Evolutionary conservation across 768 basidiomycete genomes (phyloP), one percentile per base, ranked within the genome.

Genomic region (Chiua virens): DNA sequence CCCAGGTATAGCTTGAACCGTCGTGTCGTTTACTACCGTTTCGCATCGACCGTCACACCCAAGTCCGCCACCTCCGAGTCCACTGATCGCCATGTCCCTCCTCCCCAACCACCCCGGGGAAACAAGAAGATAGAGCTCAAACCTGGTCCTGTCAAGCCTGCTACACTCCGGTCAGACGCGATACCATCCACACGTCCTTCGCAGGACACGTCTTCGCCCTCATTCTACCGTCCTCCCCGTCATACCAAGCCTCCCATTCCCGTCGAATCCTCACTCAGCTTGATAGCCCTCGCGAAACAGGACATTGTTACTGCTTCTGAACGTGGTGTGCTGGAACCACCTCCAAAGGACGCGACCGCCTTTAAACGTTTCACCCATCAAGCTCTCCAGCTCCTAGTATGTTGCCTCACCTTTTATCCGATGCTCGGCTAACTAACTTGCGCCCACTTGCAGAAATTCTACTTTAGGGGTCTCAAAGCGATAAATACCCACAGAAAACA

Each of bases 401-500:
- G 77, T 67, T 13, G 23, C 32, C 40, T 27, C 5, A 23, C 18
- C n/a, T n/a, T 14, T 34, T 23, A 14, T 45, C 2, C 11, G 20
- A 17, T 14, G 13, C 30, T 15, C 10, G 8, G 36, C 38, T 60
- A 39, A 53, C 42, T 8, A 34, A 20, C 18, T 17, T 15, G 15
- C 9, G 3, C 20, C 27, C 27, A 32, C 30, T 1, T 6, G 10
- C 60, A 86, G 86, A 91, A 91, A 86, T 94, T 94, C 68, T 94
- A 94, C 70, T 85, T 75, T 60, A 76, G 81, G 32, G 92, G 90
- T 23, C 72, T 88, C 51, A 89, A 85, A 68, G 75, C 87, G 52
- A 82, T 93, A 55, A 79, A 81, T 60, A 75, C 76, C 32, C 80
- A 92, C 54, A 75, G 81, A 15, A 73, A 73, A 57, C 76, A 81